A percentile compares a stretch with the other conserved stretches of the same genome.
phyloP scores from a whole-genome alignment of 495 filamentous ascomycete genomes.

The Amphirosellinia nigrospora region DNA sequence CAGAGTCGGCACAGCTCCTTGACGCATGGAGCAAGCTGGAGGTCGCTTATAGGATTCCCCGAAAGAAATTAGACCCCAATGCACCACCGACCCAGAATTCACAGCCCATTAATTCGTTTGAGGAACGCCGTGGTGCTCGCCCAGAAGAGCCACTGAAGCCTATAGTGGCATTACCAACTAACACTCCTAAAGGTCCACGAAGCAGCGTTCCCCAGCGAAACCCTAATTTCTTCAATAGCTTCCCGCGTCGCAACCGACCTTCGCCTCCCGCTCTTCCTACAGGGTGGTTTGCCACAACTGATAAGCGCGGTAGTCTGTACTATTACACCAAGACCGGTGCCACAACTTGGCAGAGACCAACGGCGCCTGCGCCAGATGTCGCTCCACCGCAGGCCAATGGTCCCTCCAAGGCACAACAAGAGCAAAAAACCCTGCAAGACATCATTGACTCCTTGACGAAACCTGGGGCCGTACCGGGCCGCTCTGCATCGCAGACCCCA shows the following conservation, averaged over 20 bases:
- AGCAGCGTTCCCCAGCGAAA: conserved; percentile 68
- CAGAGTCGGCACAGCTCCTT: conserved; percentile 72
- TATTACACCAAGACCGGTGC: conserved; percentile 78
- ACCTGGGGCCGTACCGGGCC: conserved; percentile 55
- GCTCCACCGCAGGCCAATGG: conserved; percentile 65
- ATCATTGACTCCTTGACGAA: conserved; percentile 87
- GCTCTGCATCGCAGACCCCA: conserved; percentile 63
- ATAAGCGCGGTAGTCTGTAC: conserved; percentile 72
- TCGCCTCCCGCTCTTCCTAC: conserved; percentile 66
- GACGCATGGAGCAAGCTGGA: conserved; percentile 88
- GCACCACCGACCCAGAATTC: conserved; percentile 39
- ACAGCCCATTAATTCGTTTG: conserved; percentile 59
- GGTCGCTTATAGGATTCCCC: conserved; percentile 93
- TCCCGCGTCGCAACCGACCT: conserved; percentile 60
- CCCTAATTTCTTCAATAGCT: conserved; percentile 63
- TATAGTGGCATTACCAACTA: conserved; percentile 48
- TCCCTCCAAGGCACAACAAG: conserved; percentile 64
- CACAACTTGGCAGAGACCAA: conserved; percentile 82
- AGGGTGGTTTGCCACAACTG: conserved; percentile 78
- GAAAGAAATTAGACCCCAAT: conserved; percentile 63
- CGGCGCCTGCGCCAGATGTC: conserved; percentile 66
- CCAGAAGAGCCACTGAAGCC: conserved; percentile 58
- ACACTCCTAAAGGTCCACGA: conserved; percentile 70
- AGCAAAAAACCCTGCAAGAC: conserved; percentile 67
- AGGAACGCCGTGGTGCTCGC: conserved; percentile 69